These are phyloP conservation scores for Cardamine occulta DNA, from an alignment of 345 rosid species.

Conservation along the genomic window DNA sequence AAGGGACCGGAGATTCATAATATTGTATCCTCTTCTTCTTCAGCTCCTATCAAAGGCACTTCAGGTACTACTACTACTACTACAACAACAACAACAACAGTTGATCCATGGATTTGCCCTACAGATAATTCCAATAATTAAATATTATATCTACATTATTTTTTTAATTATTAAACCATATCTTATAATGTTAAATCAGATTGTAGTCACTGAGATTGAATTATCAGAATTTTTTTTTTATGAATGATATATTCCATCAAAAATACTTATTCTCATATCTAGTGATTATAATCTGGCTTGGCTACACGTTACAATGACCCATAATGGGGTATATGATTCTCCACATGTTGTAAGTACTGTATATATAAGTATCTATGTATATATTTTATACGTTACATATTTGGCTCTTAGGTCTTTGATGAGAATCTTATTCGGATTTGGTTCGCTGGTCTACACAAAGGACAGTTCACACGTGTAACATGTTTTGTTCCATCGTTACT, in stretches of 20 bases:
- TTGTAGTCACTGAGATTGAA: constrained; percentile 25
- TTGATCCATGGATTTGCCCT: constrained; percentile 81
- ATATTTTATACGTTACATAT: constrained; percentile 33
- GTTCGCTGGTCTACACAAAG: constrained; percentile 20
- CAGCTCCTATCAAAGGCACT: constrained; percentile 48
- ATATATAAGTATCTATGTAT: constrained; percentile 20
- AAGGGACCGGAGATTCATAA: constrained; percentile 52
- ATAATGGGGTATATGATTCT: constrained; percentile 46
- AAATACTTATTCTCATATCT: constrained; percentile 32
- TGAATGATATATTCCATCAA: constrained; percentile 30
- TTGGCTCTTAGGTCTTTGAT: constrained; percentile 27
- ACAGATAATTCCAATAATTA: constrained; percentile 47
- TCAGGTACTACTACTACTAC: constrained; percentile 33
- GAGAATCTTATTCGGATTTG: constrained; percentile 38
- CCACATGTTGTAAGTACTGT: constrained; percentile 35
- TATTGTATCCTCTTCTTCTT: constrained; percentile 37
- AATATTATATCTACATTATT: constrained; percentile 8
- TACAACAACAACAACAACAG: constrained; percentile 36
- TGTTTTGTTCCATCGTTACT: constrained; percentile 33
- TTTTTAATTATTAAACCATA: constrained; percentile 14
- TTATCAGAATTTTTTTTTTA: not conserved
- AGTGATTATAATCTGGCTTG: constrained; percentile 39
- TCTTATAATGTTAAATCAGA: constrained; percentile 20
- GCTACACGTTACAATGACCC: constrained; percentile 38
- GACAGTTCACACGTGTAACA: constrained; percentile 34